These are phyloP conservation scores for Ilyonectria mors-panacis DNA, from an alignment of 2,329 filamentous ascomycete species.

Conservation along the genomic window DNA sequence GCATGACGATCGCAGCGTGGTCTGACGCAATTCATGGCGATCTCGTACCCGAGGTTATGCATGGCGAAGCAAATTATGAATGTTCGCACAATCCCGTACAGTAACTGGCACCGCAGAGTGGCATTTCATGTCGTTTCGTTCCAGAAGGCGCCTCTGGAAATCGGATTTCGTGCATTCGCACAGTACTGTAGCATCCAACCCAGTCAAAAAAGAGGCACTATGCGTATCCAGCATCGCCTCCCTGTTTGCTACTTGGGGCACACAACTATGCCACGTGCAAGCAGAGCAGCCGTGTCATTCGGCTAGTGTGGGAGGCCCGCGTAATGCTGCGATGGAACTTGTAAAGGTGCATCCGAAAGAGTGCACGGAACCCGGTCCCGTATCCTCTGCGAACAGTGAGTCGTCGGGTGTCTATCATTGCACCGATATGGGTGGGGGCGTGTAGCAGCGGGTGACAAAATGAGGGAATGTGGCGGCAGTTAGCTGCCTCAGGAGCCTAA, in stretches of 20 bases:
- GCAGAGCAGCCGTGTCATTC: neutral
- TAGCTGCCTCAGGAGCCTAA: conserved; percentile 21
- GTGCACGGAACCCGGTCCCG: neutral
- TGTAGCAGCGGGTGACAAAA: neutral
- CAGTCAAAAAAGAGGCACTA: neutral
- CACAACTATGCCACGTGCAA: neutral
- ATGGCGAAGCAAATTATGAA: neutral
- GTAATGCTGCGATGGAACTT: neutral
- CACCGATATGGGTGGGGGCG: conserved; percentile 9
- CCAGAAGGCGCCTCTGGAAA: too few species aligned
- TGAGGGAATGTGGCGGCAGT: conserved; percentile 19
- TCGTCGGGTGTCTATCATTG: neutral
- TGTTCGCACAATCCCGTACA: too few species aligned
- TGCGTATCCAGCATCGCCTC: neutral
- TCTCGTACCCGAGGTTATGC: conserved; percentile 1
- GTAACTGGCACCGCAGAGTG: neutral
- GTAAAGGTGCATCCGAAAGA: neutral
- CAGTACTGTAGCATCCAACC: too few species aligned
- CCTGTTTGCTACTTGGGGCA: neutral
- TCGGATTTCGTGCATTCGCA: too few species aligned
- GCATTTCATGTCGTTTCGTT: neutral
- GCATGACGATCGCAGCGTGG: conserved; percentile 8
- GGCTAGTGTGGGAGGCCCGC: neutral
- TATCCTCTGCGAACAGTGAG: neutral
- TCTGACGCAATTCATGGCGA: conserved; percentile 2